Evolutionary conservation across 768 basidiomycete species (phyloP).

Genomic region (Mycena olivaceomarginata): DNA sequence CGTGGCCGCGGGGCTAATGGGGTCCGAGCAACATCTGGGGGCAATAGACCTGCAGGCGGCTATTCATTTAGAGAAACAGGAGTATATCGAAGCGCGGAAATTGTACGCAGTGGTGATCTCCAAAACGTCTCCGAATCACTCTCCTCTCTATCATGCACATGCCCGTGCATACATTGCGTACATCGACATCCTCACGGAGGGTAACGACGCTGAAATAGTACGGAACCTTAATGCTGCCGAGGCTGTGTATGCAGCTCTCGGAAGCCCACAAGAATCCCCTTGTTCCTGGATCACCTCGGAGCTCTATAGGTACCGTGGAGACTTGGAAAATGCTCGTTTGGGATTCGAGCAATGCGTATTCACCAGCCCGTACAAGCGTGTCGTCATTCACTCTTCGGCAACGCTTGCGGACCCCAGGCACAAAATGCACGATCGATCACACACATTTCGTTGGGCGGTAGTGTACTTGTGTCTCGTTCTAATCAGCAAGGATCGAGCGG

Average conservation of each 20-base stretch:
- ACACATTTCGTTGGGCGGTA: conserved; percentile 17
- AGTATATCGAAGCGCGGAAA: conserved; percentile 14
- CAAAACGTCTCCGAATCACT: conserved; percentile 8
- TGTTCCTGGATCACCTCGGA: conserved; percentile 15
- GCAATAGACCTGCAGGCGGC: conserved; percentile 17
- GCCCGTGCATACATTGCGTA: conserved; percentile 11
- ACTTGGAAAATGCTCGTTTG: conserved; percentile 19
- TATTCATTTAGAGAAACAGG: neutral
- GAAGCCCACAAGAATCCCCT: conserved; percentile 13
- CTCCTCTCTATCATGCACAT: conserved; percentile 8
- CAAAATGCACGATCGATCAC: conserved; percentile 2
- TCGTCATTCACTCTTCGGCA: conserved; percentile 20
- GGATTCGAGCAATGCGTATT: conserved; percentile 7
- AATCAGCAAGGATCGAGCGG: neutral
- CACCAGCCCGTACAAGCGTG: conserved; percentile 11
- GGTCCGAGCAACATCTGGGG: conserved; percentile 12
- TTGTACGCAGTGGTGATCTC: conserved; percentile 1
- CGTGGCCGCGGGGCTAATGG: conserved; percentile 1
- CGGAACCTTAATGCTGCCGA: conserved; percentile 1
- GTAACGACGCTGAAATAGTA: conserved; percentile 8
- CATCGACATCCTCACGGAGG: conserved; percentile 17
- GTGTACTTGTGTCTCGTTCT: conserved; percentile 10
- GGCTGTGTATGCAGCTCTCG: conserved; percentile 6
- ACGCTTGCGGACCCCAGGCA: conserved; percentile 15
- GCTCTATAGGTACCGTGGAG: conserved; percentile 4